Evolutionary conservation across 257 asterid genomes (phyloP).

Genomic region (Dorcoceras hygrometricum): DNA sequence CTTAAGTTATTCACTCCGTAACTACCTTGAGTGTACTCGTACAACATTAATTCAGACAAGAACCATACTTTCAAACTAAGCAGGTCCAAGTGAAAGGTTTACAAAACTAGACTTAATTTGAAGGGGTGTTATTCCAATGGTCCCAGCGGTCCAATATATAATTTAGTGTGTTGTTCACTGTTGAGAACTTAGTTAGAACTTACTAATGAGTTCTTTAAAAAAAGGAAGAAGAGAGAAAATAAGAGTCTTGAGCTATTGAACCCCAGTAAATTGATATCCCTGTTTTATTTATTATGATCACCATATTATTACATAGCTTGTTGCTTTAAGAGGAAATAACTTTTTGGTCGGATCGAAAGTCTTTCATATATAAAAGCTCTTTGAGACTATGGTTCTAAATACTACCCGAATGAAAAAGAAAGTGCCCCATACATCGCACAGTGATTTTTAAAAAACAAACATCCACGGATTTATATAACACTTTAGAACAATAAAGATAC

Average conservation of each 20-base stretch:
- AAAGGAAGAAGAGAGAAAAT: no score
- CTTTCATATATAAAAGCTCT: background rate
- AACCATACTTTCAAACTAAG: no score
- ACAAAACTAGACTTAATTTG: no score
- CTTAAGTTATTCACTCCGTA: no score
- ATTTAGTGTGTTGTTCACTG: no score
- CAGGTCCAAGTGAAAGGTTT: no score
- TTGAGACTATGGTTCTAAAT: background rate
- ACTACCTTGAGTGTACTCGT: no score
- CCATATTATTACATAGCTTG: background rate
- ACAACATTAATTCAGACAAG: no score
- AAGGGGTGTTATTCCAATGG: no score
- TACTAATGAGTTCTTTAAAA: no score
- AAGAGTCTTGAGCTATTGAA: no score
- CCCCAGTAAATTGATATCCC: background rate
- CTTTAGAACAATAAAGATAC: background rate
- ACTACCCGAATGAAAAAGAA: background rate
- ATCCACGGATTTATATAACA: background rate
- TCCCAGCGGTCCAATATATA: no score
- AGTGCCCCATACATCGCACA: background rate
- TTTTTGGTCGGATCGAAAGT: background rate
- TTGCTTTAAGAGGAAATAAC: background rate
- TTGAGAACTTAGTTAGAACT: background rate
- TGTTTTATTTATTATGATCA: background rate
- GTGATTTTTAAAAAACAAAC: background rate